Conservation (phyloP, 2,329 filamentous ascomycete species). For the Sporothrix schenckii region DNA sequence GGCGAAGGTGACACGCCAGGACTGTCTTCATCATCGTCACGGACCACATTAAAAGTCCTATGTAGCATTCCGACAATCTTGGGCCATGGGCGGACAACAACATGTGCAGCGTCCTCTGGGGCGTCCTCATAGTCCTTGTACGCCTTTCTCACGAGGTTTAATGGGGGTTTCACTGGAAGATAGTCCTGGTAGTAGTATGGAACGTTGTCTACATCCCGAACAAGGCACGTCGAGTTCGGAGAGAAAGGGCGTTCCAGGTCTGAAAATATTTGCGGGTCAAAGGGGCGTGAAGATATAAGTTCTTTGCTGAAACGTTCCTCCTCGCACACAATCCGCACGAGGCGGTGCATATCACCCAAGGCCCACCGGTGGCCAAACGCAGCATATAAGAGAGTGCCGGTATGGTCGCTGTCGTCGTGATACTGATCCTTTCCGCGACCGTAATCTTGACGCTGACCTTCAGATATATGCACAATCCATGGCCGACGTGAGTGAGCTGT, state of each 20-base stretch:
- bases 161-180: constrained; percentile 51
- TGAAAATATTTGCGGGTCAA: background rate
- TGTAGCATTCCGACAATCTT: constrained; percentile 64
- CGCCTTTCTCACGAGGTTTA: constrained; percentile 46
- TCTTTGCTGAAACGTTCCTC: constrained; percentile 39
- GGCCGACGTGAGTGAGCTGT: constrained; percentile 40
- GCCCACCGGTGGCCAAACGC: constrained; percentile 54
- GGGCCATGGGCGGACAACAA: constrained; percentile 55
- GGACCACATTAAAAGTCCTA: constrained; percentile 29
- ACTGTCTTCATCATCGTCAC: constrained; percentile 21
- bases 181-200: constrained; percentile 50
- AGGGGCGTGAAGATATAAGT: constrained; percentile 40
- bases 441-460: background rate
- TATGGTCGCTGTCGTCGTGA: constrained; percentile 46
- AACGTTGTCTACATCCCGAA: constrained; percentile 45
- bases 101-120: constrained; percentile 52
- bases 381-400: constrained; percentile 50
- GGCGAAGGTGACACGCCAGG: background rate
- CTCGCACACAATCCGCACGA: constrained; percentile 48
- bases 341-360: constrained; percentile 46
- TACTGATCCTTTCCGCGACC: constrained; percentile 2
- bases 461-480: constrained; percentile 46
- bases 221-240: constrained; percentile 40
- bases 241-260: background rate
- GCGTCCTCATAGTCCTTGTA: constrained; percentile 46